Conservation (phyloP, 345 rosid genomes). For the Syzygium aqueum region DNA sequence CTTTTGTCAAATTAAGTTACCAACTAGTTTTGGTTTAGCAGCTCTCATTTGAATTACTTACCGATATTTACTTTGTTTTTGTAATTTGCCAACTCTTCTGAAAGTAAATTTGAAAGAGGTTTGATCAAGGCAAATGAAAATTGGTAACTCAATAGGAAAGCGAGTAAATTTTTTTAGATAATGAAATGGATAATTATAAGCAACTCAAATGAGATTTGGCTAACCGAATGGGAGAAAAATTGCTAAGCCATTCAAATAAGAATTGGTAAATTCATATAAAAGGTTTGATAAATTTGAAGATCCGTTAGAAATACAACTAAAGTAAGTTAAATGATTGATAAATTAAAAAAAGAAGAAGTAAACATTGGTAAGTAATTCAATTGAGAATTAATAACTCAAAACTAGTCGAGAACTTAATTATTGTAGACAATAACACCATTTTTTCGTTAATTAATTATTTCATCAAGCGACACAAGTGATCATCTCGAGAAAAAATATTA, state of each 20-base stretch:
- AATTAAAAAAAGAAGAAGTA: not conserved
- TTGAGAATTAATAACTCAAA: rapidly evolving
- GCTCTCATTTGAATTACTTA: not conserved
- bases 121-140: not conserved
- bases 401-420: not conserved
- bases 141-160: not conserved
- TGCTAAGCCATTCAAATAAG: too few species aligned
- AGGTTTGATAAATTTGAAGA: not conserved
- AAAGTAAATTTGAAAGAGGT: too few species aligned
- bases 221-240: not conserved
- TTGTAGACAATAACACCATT: too few species aligned
- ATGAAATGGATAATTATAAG: not conserved
- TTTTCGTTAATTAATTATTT: too few species aligned
- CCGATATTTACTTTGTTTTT: not conserved
- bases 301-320: not conserved
- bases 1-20: too few species aligned
- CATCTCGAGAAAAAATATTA: too few species aligned
- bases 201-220: not conserved
- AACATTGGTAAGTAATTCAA: not conserved
- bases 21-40: too few species aligned
- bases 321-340: not conserved
- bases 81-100: too few species aligned
- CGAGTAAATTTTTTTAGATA: not conserved
- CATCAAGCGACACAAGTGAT: too few species aligned
- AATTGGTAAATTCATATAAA: not conserved